These are phyloP conservation scores for Penicillium psychrofluorescens DNA, from an alignment of 495 filamentous ascomycete genomes.

Conservation along the genomic window DNA sequence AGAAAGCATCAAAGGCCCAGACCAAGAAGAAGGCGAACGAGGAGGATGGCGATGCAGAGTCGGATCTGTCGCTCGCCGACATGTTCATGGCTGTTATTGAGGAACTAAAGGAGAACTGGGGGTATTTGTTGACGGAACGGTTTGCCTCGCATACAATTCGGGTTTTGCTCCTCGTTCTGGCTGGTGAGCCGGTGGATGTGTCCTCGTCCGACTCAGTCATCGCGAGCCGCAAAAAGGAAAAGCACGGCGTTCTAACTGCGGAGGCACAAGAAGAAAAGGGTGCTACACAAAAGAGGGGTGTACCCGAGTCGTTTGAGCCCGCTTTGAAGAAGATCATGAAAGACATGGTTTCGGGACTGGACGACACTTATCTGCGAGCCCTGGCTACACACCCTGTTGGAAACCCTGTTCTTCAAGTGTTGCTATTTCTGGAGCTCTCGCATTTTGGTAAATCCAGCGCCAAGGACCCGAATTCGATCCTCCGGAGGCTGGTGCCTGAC, in stretches of 20 bases:
- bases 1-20: slow-evolving; percentile 45
- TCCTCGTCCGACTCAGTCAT: slow-evolving; percentile 59
- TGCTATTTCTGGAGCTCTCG: slow-evolving; percentile 75
- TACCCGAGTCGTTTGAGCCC: slow-evolving; percentile 69
- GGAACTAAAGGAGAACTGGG: slow-evolving; percentile 76
- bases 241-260: slow-evolving; percentile 44
- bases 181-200: slow-evolving; percentile 67
- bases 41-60: slow-evolving; percentile 26
- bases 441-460: slow-evolving; percentile 57
- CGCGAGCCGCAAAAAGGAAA: slow-evolving; percentile 85
- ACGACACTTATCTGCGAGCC: slow-evolving; percentile 65
- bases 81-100: slow-evolving; percentile 74
- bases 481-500: slow-evolving; percentile 57
- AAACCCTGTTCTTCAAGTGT: slow-evolving; percentile 80
- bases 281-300: slow-evolving; percentile 37
- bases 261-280: slow-evolving; percentile 31
- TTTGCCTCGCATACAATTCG: slow-evolving; percentile 90
- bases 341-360: slow-evolving; percentile 62
- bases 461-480: slow-evolving; percentile 52
- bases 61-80: slow-evolving; percentile 65
- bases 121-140: slow-evolving; percentile 75
- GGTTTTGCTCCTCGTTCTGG: slow-evolving; percentile 75
- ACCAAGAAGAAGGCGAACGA: slow-evolving; percentile 25
- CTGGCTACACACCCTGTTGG: slow-evolving; percentile 81
- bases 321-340: slow-evolving; percentile 72